Evolutionary conservation across 2,329 filamentous ascomycete genomes (phyloP), one percentile per base, ranked within the genome.

Genomic region (Myriosclerotinia scirpicola): DNA sequence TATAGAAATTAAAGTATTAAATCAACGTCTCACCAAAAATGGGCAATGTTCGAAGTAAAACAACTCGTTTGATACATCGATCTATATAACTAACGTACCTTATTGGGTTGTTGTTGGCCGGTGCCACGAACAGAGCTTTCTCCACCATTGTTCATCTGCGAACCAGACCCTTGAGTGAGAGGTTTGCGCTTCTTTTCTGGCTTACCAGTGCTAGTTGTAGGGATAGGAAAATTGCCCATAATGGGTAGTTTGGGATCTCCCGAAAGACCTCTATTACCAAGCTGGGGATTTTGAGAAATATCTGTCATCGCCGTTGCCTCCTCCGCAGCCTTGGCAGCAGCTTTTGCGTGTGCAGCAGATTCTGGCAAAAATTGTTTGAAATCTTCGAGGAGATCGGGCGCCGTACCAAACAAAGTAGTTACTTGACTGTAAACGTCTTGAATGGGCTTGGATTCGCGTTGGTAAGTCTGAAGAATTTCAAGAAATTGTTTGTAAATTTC

Each of bases 401-500:
- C 95, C 6, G 90, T 90, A 76, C 92, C 93, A 80, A 99, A 99
- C 0, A 99, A 82, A 42, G 90, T 90, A 0, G 96, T 99, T 34
- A 99, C 95, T 78, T 99, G 95, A 1, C 92, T 91, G 77, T 99
- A 99, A 3, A 99, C 95, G 78, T 99, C 95, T 77, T 97, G 93
- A 48, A 99, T 99, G 0, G 95, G 96, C 76, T 98, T 98, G 64
- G 95, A 96, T 78, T 99, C 95, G 67, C 95, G 87, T 78, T 99
- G 95, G 75, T 99, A 99, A 2, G 95, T 99, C 79, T 99, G 95
- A 55, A 99, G 82, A 59, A 99, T 99, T 77, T 99, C 95, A 40
- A 99, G 84, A 76, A 99, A 99, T 76, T 99, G 94, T 78, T 99
- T 99, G 82, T 99, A 99, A 69, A 99, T 98, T 77, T 99, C 95